A percentile compares a stretch with the other conserved stretches of the same genome.
phyloP scores from a whole-genome alignment of 176 grass and related monocot genomes.

The Tillandsia leiboldiana region DNA sequence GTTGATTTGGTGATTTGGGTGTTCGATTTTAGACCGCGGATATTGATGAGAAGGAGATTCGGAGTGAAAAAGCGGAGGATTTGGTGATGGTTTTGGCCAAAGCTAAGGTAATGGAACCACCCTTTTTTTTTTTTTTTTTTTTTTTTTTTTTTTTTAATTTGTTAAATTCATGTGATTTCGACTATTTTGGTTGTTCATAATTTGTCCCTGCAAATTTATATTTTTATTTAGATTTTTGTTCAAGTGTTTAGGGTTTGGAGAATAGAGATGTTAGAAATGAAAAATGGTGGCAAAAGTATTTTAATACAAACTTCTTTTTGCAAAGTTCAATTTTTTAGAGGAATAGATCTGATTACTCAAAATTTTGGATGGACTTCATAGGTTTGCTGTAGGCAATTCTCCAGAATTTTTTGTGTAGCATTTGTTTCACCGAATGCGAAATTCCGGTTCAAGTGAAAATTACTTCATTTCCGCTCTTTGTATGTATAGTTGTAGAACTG shows the following conservation, averaged over 20 bases:
- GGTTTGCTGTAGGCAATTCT: too few relatives aligned
- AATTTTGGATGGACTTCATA: too few relatives aligned
- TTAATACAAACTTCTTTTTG: background rate
- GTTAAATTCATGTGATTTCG: background rate
- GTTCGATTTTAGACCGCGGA: slow-evolving; percentile 41
- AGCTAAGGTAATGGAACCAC: slow-evolving; percentile 47
- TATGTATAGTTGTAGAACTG: too few relatives aligned
- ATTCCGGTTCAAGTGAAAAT: too few relatives aligned
- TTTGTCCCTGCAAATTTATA: background rate
- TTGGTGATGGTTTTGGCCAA: slow-evolving; percentile 64
- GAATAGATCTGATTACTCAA: too few relatives aligned
- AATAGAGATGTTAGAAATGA: background rate
- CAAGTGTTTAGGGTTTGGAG: background rate
- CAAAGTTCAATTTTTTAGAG: too few relatives aligned
- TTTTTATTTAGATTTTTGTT: background rate
- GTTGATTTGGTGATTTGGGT: slow-evolving; percentile 3
- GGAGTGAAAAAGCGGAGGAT: slow-evolving; percentile 54
- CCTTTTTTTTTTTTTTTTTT: too few relatives aligned
- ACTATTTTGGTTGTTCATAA: too few relatives aligned
- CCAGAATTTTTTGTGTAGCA: too few relatives aligned
- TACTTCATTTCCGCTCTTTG: too few relatives aligned
- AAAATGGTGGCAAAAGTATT: background rate
- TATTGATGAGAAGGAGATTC: slow-evolving; percentile 71
- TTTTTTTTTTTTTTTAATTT: too few relatives aligned
- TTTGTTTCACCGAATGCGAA: too few relatives aligned